phyloP scores from a whole-genome alignment of 164 flowering plant species.

The Cinnamomum chago region DNA sequence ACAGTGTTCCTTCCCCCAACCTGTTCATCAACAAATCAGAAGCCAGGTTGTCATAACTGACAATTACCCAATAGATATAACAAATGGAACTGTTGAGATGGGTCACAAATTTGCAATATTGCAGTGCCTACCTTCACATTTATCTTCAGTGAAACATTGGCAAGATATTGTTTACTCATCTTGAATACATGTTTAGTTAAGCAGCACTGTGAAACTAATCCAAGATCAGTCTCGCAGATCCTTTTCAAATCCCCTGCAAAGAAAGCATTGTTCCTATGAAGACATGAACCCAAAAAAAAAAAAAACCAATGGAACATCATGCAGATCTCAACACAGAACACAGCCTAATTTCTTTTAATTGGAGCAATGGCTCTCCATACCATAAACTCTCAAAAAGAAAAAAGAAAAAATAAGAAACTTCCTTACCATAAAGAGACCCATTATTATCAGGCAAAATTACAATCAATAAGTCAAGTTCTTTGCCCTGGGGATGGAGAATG shows the following conservation, averaged over 20 bases:
- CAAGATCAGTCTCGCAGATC: slow-evolving; percentile 95
- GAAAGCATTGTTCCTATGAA: background rate
- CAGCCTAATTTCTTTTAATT: background rate
- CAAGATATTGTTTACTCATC: slow-evolving; percentile 77
- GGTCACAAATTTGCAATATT: background rate
- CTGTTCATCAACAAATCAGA: background rate
- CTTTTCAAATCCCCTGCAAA: slow-evolving; percentile 72
- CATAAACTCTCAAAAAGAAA: too few species aligned
- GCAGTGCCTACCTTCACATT: slow-evolving; percentile 53
- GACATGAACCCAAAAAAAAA: background rate
- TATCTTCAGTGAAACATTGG: slow-evolving; percentile 86
- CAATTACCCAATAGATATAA: too few species aligned
- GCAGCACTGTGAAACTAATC: slow-evolving; percentile 89
- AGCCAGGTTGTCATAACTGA: background rate
- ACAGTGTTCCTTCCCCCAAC: slow-evolving; percentile 95
- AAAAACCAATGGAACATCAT: background rate
- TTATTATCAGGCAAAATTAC: slow-evolving; percentile 80
- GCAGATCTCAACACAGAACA: background rate
- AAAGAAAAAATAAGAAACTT: background rate
- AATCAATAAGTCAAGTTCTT: slow-evolving; percentile 70
- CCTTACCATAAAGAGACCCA: slow-evolving; percentile 85
- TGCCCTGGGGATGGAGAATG: slow-evolving; percentile 46
- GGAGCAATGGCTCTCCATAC: too few species aligned
- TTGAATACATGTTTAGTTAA: slow-evolving; percentile 71
- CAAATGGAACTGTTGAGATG: background rate